phyloP scores from a whole-genome alignment of 2,329 filamentous ascomycete species.

The Ophiosphaerella herpotricha region DNA sequence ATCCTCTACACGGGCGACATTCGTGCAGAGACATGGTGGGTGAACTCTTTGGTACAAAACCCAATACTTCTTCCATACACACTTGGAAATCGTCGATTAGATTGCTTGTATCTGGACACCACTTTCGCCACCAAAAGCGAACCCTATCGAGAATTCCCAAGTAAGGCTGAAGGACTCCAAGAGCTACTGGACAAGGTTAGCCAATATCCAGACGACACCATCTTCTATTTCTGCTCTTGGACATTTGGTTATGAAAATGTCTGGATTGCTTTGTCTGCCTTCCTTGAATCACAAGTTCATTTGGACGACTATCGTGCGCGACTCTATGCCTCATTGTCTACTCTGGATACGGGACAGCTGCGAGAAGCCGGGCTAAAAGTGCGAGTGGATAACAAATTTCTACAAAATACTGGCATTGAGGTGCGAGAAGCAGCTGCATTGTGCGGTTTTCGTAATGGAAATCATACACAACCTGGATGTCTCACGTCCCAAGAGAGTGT shows the following conservation, averaged over 20 bases:
- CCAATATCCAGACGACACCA: constrained; percentile 71
- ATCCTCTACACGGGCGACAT: constrained; percentile 90
- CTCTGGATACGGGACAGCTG: constrained; percentile 25
- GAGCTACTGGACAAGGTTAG: constrained; percentile 73
- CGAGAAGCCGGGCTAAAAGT: constrained; percentile 46
- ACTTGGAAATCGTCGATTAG: constrained; percentile 55
- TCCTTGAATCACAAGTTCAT: constrained; percentile 73
- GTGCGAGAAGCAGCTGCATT: constrained; percentile 66
- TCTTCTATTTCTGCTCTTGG: constrained; percentile 87
- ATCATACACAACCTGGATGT: constrained; percentile 70
- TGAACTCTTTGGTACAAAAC: constrained; percentile 71
- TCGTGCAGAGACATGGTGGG: constrained; percentile 84
- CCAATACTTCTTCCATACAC: constrained; percentile 78
- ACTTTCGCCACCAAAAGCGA: constrained; percentile 67
- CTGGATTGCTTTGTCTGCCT: constrained; percentile 78
- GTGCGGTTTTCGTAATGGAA: constrained; percentile 75
- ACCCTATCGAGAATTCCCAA: constrained; percentile 58
- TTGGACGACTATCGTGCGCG: constrained; percentile 79
- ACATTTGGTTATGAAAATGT: constrained; percentile 94
- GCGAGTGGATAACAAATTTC: constrained; percentile 23
- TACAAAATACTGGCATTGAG: constrained; percentile 46
- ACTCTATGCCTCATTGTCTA: constrained; percentile 68
- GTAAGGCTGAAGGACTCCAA: constrained; percentile 73
- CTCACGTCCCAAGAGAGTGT: constrained; percentile 67
- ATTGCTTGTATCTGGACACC: constrained; percentile 88